Evolutionary conservation across 495 filamentous ascomycete genomes (phyloP).

Genomic region (Glutinoglossum americanum): DNA sequence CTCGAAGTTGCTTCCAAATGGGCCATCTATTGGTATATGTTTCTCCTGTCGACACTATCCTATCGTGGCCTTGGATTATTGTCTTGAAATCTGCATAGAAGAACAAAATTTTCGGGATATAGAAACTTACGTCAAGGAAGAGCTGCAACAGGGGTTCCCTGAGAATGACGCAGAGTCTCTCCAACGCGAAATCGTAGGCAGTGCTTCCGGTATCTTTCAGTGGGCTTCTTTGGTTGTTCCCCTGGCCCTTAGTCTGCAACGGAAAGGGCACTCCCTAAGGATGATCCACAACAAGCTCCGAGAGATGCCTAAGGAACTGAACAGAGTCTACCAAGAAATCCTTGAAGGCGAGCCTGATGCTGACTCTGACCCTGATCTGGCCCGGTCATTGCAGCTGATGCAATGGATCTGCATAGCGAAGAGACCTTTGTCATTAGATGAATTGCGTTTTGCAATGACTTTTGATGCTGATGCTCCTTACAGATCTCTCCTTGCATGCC

Average conservation of each 20-base stretch:
- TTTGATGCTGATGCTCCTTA: constrained; percentile 10
- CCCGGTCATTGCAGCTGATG: constrained; percentile 12
- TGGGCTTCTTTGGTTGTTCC: neutral
- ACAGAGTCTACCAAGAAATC: constrained; percentile 13
- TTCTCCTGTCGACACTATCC: neutral
- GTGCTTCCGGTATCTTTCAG: neutral
- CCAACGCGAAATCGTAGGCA: neutral
- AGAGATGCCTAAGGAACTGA: neutral
- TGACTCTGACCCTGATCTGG: neutral
- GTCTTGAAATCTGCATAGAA: neutral
- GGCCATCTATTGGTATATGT: neutral
- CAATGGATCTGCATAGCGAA: constrained; percentile 18
- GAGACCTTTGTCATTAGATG: constrained; percentile 12
- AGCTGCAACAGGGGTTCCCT: neutral
- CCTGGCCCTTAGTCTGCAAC: neutral
- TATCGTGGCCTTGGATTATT: neutral
- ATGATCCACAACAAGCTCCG: neutral
- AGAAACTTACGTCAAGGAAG: neutral
- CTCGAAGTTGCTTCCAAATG: neutral
- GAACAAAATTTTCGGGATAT: neutral
- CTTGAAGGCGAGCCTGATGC: constrained; percentile 6
- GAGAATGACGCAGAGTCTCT: neutral
- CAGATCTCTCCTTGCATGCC: constrained; percentile 8
- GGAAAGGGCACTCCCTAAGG: neutral
- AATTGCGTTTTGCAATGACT: constrained; percentile 16